Evolutionary conservation across 2,329 filamentous ascomycete genomes (phyloP), one percentile per base, ranked within the genome.

Genomic region (Pyrenochaeta sp.): DNA sequence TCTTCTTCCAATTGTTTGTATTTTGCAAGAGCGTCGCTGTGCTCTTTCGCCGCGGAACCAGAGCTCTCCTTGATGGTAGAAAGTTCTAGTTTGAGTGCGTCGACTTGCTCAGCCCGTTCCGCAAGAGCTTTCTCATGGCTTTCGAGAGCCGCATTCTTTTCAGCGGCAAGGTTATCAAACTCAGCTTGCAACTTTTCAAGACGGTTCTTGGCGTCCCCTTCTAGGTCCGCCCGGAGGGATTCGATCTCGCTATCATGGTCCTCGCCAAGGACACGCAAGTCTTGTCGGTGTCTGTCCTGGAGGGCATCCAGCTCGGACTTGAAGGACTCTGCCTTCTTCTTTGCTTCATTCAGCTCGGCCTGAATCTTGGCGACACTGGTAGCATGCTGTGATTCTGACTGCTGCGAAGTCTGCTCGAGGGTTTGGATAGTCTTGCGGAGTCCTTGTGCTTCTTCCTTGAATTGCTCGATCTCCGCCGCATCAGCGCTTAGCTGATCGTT

Each of bases 171-270:
- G 2, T 50, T 37, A 32, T 69, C 65, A 32, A 63, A 65, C 18
- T 66, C 55, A n/a, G 61, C 44, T 24, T 71, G 65, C 3, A 71
- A 46, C 32, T 63, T 54, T 10, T 66, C 55, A 7, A 71, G 46
- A 4, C 58, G 63, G 14, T 63, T 63, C 41, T 68, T 69, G 3
- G 67, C 68, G 30, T 70, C 67, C 6, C 64, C 64, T 34, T 71
- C 66, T 3, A 71, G 55, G 35, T 70, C 65, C 1, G 65, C 66
- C 8, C 66, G 61, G 3, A 71, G 49, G 3, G 67, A 67, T 9
- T 68, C 65, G 20, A 71, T 69, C 29, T 71, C 62, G 8, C 52
- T 53, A 14, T 68, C 67, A 21, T 66, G 66, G 14, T 69, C 65
- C 23, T 69, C 60, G 4, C 65, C 63, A 8, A 69, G 55, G 11